A percentile compares a stretch with the other conserved stretches of the same genome.
phyloP scores from a whole-genome alignment of 2,329 filamentous ascomycete genomes.

The Fusarium sp. region DNA sequence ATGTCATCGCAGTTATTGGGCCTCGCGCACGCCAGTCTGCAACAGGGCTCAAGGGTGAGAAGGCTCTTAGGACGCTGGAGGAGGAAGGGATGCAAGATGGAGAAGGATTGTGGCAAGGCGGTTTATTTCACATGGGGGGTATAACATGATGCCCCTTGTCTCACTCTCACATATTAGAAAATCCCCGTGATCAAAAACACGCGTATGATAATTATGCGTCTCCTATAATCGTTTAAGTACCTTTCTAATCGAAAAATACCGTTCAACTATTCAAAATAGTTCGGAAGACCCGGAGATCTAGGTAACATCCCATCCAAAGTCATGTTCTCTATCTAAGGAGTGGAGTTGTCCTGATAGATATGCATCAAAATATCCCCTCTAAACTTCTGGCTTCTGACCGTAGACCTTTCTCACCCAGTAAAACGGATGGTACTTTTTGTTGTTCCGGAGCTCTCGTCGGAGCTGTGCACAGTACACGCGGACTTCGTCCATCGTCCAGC shows the following conservation, averaged over 20 bases:
- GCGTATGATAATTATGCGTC: not conserved
- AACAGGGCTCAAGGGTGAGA: not conserved
- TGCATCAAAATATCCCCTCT: not conserved
- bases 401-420: not conserved
- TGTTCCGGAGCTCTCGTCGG: slow-evolving; percentile 19
- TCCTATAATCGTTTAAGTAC: not conserved
- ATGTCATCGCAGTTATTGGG: not conserved
- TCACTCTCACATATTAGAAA: not conserved
- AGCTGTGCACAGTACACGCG: slow-evolving; percentile 21
- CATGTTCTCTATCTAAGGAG: not conserved
- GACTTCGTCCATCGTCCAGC: slow-evolving; percentile 20
- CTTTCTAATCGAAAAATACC: not conserved
- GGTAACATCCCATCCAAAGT: not conserved
- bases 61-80: not conserved
- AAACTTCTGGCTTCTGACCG: not conserved
- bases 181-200: not conserved
- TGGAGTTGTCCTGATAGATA: not conserved
- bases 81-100: too few relatives aligned
- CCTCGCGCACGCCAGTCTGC: not conserved
- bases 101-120: too few relatives aligned
- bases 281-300: not conserved
- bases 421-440: slow-evolving; percentile 9
- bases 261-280: not conserved
- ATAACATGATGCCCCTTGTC: not conserved
- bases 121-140: not conserved